Base-by-base conservation (phyloP, 2,329 filamentous ascomycete species). In the Trichoderma koningiopsis region DNA sequence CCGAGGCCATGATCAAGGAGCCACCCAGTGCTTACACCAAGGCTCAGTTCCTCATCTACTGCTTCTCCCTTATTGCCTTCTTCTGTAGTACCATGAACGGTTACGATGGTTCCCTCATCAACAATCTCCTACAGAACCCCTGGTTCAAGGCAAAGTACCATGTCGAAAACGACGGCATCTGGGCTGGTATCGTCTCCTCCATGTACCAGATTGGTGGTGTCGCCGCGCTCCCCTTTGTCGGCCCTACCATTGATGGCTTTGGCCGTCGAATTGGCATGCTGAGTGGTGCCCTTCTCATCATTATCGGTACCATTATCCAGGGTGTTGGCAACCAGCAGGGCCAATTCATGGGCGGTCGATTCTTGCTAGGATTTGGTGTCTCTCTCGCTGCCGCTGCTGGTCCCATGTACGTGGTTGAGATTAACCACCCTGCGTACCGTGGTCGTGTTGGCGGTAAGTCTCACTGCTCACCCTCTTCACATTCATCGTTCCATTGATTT, bases 341-440 rank as follows among this genome's bases (percentile, higher is more conserved):
- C 11, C 81, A 84, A 68, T 86, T 85, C 73, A 83, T 85, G 76
- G 84, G 83, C 55, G 87, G 87, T n/a, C 83, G 87, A 33, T 89
- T 90, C 77, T 77, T 90, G 24, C 83, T 90, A 3, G 88, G 88
- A 65, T 89, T 76, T 43, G 75, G 75, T 64, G 83, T 84, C 31
- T 80, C 81, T 53, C 81, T 85, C 71, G 81, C 81, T 22, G 80
- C 63, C 8, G 58, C 70, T 1, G 70, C 66, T 3, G 70, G 68
- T 5, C 68, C 70, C 31, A 71, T 60, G 43, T 84, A 84, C 72
- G 82, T 84, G 22, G 79, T 83, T 27, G 83, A 85, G 73, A 79
- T 84, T 37, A 80, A 80, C 63, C 81, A 84, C 72, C 83, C 83
- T 6, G 81, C 81, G 6, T 84, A 81, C 71, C 81, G 83, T 61